Conservation (phyloP, 2,329 filamentous ascomycete genomes). For the Cercospora citrullina region DNA sequence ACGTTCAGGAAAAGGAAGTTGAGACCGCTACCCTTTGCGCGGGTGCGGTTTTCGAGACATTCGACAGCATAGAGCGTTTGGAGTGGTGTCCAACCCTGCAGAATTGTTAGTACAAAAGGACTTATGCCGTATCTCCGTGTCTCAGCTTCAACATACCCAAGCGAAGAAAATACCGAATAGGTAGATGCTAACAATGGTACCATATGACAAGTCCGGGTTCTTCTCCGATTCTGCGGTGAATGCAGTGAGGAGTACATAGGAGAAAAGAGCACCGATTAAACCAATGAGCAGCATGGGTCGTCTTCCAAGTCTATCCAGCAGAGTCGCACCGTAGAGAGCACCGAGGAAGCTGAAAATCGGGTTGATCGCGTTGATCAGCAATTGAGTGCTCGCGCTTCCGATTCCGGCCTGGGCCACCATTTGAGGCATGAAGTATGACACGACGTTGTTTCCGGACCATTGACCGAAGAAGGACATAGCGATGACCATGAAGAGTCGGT, state of each 20-base stretch:
- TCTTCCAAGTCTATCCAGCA: conserved; percentile 29
- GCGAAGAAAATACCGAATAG: conserved; percentile 45
- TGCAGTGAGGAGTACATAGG: conserved; percentile 41
- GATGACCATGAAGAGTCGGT: conserved; percentile 45
- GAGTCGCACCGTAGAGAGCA: conserved; percentile 43
- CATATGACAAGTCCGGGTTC: conserved; percentile 36
- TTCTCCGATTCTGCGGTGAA: conserved; percentile 35
- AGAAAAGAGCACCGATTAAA: conserved; percentile 38
- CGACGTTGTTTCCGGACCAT: conserved; percentile 44
- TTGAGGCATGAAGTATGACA: conserved; percentile 38
- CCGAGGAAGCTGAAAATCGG: conserved; percentile 42
- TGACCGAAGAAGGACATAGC: conserved; percentile 47
- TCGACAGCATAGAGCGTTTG: conserved; percentile 45
- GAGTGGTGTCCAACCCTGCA: conserved; percentile 42
- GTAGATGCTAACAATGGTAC: conserved; percentile 44
- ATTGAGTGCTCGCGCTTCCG: conserved; percentile 39
- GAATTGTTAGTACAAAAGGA: too few species aligned
- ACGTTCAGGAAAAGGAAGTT: conserved; percentile 46
- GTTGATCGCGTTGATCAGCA: conserved; percentile 46
- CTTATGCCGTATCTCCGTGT: too few species aligned
- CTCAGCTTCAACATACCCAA: conserved; percentile 31
- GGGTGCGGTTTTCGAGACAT: conserved; percentile 42
- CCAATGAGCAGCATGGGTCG: conserved; percentile 42
- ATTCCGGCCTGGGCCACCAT: conserved; percentile 45
- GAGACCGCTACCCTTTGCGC: conserved; percentile 39